Percentiles rank a stretch among this genome's conserved stretches.
These are phyloP conservation scores for Circinella minor DNA, from an alignment of 371 early-diverging fungal species.

Conservation along the genomic window DNA sequence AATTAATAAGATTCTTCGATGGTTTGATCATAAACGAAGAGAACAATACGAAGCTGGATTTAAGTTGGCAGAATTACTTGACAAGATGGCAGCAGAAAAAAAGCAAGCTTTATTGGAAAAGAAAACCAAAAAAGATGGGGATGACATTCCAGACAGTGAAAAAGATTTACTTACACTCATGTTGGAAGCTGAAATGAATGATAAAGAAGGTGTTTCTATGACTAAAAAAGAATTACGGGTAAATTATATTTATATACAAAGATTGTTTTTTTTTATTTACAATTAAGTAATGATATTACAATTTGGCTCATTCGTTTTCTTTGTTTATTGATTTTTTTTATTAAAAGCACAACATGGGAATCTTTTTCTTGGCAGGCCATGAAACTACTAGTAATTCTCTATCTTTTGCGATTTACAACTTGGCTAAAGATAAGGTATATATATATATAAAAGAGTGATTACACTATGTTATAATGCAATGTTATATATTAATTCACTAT, in stretches of 20 bases:
- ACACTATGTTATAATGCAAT: background rate
- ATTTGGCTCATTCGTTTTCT: background rate
- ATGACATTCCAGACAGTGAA: conserved; percentile 18
- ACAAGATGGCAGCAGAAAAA: conserved; percentile 6
- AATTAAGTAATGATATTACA: background rate
- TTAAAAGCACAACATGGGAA: conserved; percentile 1
- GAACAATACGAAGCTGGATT: background rate
- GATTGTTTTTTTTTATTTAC: background rate
- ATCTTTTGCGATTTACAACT: conserved; percentile 26
- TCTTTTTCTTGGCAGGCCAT: conserved; percentile 30
- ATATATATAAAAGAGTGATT: background rate
- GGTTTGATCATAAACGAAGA: background rate
- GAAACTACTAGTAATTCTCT: conserved; percentile 34
- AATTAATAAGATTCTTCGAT: background rate
- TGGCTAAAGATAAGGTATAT: conserved; percentile 25
- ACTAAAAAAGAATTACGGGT: conserved; percentile 26
- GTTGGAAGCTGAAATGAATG: conserved; percentile 36
- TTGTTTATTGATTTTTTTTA: background rate
- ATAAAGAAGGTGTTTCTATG: conserved; percentile 14
- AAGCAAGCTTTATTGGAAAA: background rate
- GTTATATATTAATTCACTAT: no score
- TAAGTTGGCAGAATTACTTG: conserved; percentile 12
- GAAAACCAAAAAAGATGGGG: background rate
- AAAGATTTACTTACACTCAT: conserved; percentile 44
- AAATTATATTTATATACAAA: background rate